phyloP scores from a whole-genome alignment of 208 protist genomes.

The Strigomonas galati region DNA sequence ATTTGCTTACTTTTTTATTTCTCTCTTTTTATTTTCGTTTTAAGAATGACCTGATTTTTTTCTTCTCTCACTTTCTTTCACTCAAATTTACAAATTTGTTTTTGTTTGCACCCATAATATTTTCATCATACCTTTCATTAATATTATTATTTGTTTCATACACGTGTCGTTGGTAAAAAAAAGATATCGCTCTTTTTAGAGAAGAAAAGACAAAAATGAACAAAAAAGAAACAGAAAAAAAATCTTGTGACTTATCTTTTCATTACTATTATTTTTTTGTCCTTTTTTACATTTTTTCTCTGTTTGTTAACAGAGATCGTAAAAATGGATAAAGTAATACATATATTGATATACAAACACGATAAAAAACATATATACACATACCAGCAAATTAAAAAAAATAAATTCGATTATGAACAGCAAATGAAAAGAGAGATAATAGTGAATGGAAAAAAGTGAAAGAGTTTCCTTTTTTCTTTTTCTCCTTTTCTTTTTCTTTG shows the following conservation, averaged over 20 bases:
- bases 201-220: background rate
- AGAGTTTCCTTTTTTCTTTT: too few relatives aligned
- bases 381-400: conserved; percentile 2
- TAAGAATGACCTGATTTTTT: conserved; percentile 14
- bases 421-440: background rate
- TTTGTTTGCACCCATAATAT: too few relatives aligned
- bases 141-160: too few relatives aligned
- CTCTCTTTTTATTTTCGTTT: background rate
- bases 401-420: conserved; percentile 4
- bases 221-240: conserved; percentile 2
- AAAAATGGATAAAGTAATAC: background rate
- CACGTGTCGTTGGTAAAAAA: too few relatives aligned
- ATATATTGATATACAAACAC: background rate
- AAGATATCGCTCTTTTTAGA: too few relatives aligned
- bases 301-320: background rate
- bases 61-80: conserved; percentile 3
- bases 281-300: background rate
- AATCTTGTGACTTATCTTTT: conserved; percentile 27
- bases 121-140: too few relatives aligned
- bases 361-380: too few relatives aligned
- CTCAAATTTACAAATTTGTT: too few relatives aligned
- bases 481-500: too few relatives aligned
- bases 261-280: conserved; percentile 5
- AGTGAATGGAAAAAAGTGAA: background rate
- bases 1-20: background rate